Conservation (phyloP, 2,329 filamentous ascomycete genomes). For the Colletotrichum somersetense region DNA sequence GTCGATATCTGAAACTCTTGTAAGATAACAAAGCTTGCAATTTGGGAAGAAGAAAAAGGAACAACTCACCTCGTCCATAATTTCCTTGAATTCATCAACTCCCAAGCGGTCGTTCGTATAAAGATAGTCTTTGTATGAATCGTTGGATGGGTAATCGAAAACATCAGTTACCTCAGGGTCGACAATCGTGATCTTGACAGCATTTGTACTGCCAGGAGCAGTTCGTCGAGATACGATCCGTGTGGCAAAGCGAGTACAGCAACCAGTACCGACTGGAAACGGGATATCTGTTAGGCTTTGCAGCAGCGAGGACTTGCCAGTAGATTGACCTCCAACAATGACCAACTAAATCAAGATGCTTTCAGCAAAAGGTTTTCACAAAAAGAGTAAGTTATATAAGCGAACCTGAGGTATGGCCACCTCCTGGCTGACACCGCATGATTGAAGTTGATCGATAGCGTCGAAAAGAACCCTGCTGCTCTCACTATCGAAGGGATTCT, state of each 20-base stretch:
- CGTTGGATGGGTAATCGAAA: conserved; percentile 42
- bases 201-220: conserved; percentile 45
- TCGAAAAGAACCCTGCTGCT: conserved; percentile 52
- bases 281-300: conserved; percentile 54
- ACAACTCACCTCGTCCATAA: conserved; percentile 49
- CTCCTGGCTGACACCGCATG: conserved; percentile 47
- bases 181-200: conserved; percentile 50
- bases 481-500: conserved; percentile 53
- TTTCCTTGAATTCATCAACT: conserved; percentile 46
- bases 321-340: conserved; percentile 54
- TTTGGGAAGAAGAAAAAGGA: not conserved
- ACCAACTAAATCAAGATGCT: conserved; percentile 46
- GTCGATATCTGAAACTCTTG: conserved; percentile 45
- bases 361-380: conserved; percentile 2
- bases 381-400: not conserved
- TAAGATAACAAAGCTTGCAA: not conserved
- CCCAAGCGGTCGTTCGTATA: conserved; percentile 46
- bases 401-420: conserved; percentile 53
- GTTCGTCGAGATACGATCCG: conserved; percentile 54
- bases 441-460: conserved; percentile 53
- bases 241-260: conserved; percentile 55
- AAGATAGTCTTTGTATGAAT: conserved; percentile 44
- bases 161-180: conserved; percentile 45
- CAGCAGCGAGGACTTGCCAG: conserved; percentile 55
- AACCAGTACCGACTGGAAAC: conserved; percentile 49